Evolutionary conservation across 495 filamentous ascomycete genomes (phyloP), one percentile per base, ranked within the genome.

Genomic region (Barbatosphaeria neglecta): DNA sequence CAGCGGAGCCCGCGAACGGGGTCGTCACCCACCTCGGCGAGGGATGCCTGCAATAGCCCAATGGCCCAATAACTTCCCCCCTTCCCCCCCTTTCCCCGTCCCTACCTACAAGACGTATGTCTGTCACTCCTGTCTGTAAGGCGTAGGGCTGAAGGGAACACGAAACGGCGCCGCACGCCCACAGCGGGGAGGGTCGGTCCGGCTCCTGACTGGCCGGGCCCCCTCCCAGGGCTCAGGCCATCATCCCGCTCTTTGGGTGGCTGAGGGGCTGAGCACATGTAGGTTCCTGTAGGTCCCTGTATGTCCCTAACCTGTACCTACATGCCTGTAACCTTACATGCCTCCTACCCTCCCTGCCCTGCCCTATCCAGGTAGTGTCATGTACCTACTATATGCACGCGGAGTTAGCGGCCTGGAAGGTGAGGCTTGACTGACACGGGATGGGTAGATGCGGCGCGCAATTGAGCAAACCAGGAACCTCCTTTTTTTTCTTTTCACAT

Each of bases 41-140:
- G 31, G 31, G 31, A 35, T 35, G n/a, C n/a, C n/a, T n/a, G n/a
- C n/a, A n/a, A n/a, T n/a, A n/a, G n/a, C n/a, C n/a, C n/a, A n/a
- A 4, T 16, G 6, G 33, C 13, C 33, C 5, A 37, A 37, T 16
- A 5, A 16, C 6, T 37, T 37, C 13, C 33, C 5, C 13, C 33
- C 15, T 6, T 6, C 6, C 6, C 13, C 33, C 33, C 33, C 15
- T 37, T 11, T n/a, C 18, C 39, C 39, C 22, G 7, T 41, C 39
- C 39, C 39, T 31, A 31, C 27, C 2, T 31, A 31, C 27, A 10
- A 13, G 27, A 10, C 9, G 27, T 31, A 31, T 31, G 27, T n/a
- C 15, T n/a, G 31, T 35, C 31, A 35, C n/a, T n/a, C n/a, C n/a
- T n/a, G n/a, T n/a, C n/a, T 41, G 39, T 41, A 41, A 41, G 39